Percentiles rank a stretch among this genome's conserved stretches.
These are phyloP conservation scores for Parathielavia appendiculata DNA, from an alignment of 495 filamentous ascomycete species.

Conservation along the genomic window DNA sequence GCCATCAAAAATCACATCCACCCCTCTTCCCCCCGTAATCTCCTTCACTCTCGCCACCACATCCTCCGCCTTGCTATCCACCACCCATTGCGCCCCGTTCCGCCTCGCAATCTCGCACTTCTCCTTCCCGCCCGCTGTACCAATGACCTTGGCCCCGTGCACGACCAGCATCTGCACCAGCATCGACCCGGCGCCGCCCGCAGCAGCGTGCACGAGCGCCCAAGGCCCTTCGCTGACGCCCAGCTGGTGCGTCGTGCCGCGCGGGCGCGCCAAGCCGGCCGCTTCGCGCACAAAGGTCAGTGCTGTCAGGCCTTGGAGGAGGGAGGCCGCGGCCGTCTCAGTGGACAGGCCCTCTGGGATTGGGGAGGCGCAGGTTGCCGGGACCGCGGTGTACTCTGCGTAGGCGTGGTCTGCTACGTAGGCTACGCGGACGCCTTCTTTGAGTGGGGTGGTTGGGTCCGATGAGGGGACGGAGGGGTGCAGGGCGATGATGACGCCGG, in stretches of 20 bases:
- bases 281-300: slow-evolving; percentile 75
- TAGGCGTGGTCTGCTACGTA: slow-evolving; percentile 61
- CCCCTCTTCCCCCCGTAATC: slow-evolving; percentile 65
- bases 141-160: slow-evolving; percentile 76
- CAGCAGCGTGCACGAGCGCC: slow-evolving; percentile 85
- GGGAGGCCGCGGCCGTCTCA: slow-evolving; percentile 58
- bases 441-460: not conserved
- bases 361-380: slow-evolving; percentile 51
- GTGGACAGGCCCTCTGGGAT: slow-evolving; percentile 60
- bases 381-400: slow-evolving; percentile 65
- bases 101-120: slow-evolving; percentile 66
- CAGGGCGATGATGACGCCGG: slow-evolving; percentile 41
- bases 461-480: slow-evolving; percentile 30
- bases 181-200: slow-evolving; percentile 78
- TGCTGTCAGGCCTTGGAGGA: slow-evolving; percentile 85
- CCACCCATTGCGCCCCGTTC: slow-evolving; percentile 64
- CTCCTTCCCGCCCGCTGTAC: slow-evolving; percentile 67
- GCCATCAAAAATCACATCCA: slow-evolving; percentile 79
- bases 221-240: slow-evolving; percentile 55
- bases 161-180: slow-evolving; percentile 68
- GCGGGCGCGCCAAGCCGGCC: slow-evolving; percentile 47
- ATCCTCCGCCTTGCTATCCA: slow-evolving; percentile 67
- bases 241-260: slow-evolving; percentile 32
- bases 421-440: slow-evolving; percentile 62
- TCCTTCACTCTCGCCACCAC: slow-evolving; percentile 62